Base-by-base conservation (phyloP, 2,329 filamentous ascomycete genomes). In the Penicillium concentricum region DNA sequence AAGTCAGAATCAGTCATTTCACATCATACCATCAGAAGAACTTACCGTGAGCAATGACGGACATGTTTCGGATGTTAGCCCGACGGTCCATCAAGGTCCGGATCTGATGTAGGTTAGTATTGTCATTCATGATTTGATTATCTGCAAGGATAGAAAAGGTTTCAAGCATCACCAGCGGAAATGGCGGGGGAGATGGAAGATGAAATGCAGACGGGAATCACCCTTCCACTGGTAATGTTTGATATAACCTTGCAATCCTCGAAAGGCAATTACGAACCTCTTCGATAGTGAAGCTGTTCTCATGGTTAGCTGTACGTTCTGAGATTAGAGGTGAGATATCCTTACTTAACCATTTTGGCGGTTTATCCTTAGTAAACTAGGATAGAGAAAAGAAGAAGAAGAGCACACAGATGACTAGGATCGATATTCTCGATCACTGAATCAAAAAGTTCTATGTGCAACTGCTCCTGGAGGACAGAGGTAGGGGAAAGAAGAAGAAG, bases 281-380 rank as follows among this genome's bases (percentile, higher is more conserved):
- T 79, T 97, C 93, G 82, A 97, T 88, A 76, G 94, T 97, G 88
- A 97, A 97, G 88, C 92, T 97, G 76, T 68, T 24, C 30, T 49
- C 38, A 44, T 10, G 20, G 37, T 39, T 32, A 45, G 55, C 20
- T 24, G 34, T 26, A 16, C n/a, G 7, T 34, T n/a, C 20, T 26
- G 5, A 4, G 5, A 16, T 12, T 2, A 6, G 7, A 24, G 54
- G 9, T 8, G 2, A 28, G 28, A 7, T 28, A 28, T 28, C 28
- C 92, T 89, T 89, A 97, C 92, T 97, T 97, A 80, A 99, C 94
- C 94, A 99, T 99, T 80, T 92, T 97, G 89, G 83, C 91, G 90
- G 92, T 90, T 72, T 71, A 72, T 71, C 68, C 60, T 62, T 60
- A 61, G 67, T 55, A 72, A 71, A 62, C 60, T 72, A 70, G 72